Conservation (phyloP, 129 eudicot species). For the Tagetes erecta region DNA sequence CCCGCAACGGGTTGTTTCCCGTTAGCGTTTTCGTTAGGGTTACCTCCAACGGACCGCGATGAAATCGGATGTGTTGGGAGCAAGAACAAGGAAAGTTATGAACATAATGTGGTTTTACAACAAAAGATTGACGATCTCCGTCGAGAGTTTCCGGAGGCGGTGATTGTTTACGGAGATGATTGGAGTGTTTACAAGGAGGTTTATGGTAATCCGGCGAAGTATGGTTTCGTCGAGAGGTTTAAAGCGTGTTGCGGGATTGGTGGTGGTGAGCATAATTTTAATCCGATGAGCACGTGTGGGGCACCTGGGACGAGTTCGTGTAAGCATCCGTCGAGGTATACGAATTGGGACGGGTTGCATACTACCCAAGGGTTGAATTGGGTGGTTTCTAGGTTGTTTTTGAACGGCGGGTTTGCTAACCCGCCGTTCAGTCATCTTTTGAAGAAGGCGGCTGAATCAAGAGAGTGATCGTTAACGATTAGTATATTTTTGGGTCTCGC, state of each 20-base stretch:
- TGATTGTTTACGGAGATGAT: slow-evolving; percentile 40
- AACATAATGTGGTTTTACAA: slow-evolving; percentile 30
- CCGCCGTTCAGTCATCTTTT: slow-evolving; percentile 31
- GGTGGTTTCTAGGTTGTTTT: slow-evolving; percentile 27
- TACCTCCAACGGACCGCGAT: slow-evolving; percentile 23
- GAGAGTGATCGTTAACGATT: not conserved
- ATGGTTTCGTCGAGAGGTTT: slow-evolving; percentile 40
- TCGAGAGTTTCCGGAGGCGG: slow-evolving; percentile 12
- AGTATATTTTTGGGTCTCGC: too few species aligned
- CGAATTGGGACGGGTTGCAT: slow-evolving; percentile 49
- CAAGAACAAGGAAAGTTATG: slow-evolving; percentile 35
- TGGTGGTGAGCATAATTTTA: slow-evolving; percentile 3
- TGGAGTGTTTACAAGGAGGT: slow-evolving; percentile 35
- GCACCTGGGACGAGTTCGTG: slow-evolving; percentile 27
- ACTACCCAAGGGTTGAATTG: slow-evolving; percentile 33
- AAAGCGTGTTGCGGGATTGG: slow-evolving; percentile 36
- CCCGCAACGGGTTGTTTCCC: slow-evolving; percentile 41
- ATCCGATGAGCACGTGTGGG: slow-evolving; percentile 24
- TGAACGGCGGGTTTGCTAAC: slow-evolving; percentile 23
- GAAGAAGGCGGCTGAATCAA: slow-evolving; percentile 23
- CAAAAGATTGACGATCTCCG: slow-evolving; percentile 12
- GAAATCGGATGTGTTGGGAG: slow-evolving; percentile 32
- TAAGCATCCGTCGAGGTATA: slow-evolving; percentile 29
- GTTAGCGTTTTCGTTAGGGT: not conserved
- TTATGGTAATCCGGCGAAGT: slow-evolving; percentile 15